Evolutionary conservation across 2,329 filamentous ascomycete species (phyloP), one percentile per base, ranked within the genome.

Genomic region (Aureobasidium subglaciale): DNA sequence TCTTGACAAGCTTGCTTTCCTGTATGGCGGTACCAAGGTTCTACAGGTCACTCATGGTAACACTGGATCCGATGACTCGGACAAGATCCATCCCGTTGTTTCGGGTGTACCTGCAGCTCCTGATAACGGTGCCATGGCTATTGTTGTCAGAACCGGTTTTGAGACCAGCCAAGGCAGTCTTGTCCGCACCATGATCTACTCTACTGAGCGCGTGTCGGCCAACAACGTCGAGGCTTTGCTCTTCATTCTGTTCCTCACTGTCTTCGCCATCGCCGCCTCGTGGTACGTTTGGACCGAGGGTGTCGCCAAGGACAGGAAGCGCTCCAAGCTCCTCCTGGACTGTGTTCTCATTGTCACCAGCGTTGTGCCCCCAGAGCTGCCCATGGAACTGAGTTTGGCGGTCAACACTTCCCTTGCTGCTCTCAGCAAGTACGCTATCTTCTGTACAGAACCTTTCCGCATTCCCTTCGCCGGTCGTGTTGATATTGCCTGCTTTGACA

Each of bases 271-370:
- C 69, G 95, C 93, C 56, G 93, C 93, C 52, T 96, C 93, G 11
- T 96, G 93, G 91, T 99, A 99, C 70, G 93, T 99, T 58, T 99
- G 93, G 93, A 84, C 91, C 59, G 92, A 99, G 73, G 95, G 93
- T 75, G 92, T 99, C 55, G 81, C 82, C 68, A 90, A 88, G 75
- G 92, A 97, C 67, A 87, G 93, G 68, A 97, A 99, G 78, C 86
- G 93, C 61, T 97, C 92, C 43, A 99, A 99, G 81, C 83, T 99
- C 35, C 82, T 99, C 58, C 83, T 99, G 54, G 95, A 99, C 75
- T 99, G 95, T 69, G 83, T 99, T 72, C 85, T 99, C 70, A 99
- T 99, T 65, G 84, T 99, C 64, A 99, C 93, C 37, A 96, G 90
- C 68, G 93, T 99, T 58, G 93, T 99, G 1, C 93, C 93, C n/a